Percentiles rank a stretch among this genome's conserved stretches.
These are phyloP conservation scores for Tagetes erecta DNA, from an alignment of 129 eudicot genomes.

Conservation along the genomic window DNA sequence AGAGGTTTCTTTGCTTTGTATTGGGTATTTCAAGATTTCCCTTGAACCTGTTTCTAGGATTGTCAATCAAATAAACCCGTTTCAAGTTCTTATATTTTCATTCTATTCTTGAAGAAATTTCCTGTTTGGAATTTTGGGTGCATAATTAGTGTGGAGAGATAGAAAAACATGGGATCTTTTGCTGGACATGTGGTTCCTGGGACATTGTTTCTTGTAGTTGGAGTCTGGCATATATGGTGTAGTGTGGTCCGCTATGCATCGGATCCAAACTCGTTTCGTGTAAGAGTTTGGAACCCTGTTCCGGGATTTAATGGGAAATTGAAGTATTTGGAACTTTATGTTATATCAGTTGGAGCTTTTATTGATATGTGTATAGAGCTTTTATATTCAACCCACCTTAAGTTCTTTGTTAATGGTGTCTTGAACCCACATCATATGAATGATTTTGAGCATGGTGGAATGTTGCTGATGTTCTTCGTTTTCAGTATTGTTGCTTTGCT, in stretches of 20 bases:
- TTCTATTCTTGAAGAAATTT: constrained; percentile 16
- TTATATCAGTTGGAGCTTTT: constrained; percentile 74
- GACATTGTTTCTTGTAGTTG: constrained; percentile 80
- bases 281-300: constrained; percentile 88
- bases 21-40: neutral
- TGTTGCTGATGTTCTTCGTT: constrained; percentile 96
- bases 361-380: constrained; percentile 94
- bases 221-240: constrained; percentile 90
- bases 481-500: constrained; percentile 69
- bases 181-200: constrained; percentile 91
- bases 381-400: constrained; percentile 82
- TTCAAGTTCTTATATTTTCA: constrained; percentile 10
- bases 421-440: constrained; percentile 88
- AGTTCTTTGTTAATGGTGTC: constrained; percentile 67
- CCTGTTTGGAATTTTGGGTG: neutral
- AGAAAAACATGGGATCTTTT: constrained; percentile 81
- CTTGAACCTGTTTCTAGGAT: neutral
- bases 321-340: constrained; percentile 76
- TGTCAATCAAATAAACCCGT: constrained; percentile 14
- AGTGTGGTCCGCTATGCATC: constrained; percentile 59
- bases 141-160: constrained; percentile 10
- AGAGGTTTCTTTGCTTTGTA: constrained; percentile 4
- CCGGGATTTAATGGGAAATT: constrained; percentile 77
- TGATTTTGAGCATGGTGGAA: constrained; percentile 91
- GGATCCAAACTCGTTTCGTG: constrained; percentile 63